These are phyloP conservation scores for Zizania latifolia DNA, from an alignment of 176 grass and related monocot species.

Conservation along the genomic window DNA sequence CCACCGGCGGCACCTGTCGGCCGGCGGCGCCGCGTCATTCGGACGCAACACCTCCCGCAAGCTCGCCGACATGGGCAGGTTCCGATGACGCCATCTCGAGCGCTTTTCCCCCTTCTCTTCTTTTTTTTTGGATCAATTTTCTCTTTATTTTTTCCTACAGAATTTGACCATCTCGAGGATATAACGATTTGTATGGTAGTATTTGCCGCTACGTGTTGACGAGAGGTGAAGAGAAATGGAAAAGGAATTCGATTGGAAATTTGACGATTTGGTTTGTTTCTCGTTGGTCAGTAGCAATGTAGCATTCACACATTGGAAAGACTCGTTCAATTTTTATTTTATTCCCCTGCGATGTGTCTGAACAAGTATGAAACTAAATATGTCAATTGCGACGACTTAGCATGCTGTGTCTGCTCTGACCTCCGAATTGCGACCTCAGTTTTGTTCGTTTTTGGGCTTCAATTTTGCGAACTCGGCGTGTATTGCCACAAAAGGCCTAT, in stretches of 20 bases:
- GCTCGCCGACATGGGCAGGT: slow-evolving; percentile 56
- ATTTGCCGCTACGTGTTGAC: background rate
- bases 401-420: slow-evolving; percentile 2
- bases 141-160: background rate
- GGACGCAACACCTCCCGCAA: slow-evolving; percentile 47
- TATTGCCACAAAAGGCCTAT: too few species aligned
- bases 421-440: slow-evolving; percentile 6
- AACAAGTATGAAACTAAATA: background rate
- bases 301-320: background rate
- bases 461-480: too few species aligned
- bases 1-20: slow-evolving; percentile 47
- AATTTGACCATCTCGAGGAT: slow-evolving; percentile 1
- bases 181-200: slow-evolving; percentile 6
- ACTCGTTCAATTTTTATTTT: background rate
- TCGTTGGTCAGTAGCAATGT: background rate
- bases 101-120: background rate
- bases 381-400: slow-evolving; percentile 14
- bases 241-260: background rate
- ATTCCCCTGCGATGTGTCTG: background rate
- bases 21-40: slow-evolving; percentile 31
- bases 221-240: background rate
- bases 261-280: background rate
- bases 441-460: slow-evolving; percentile 13
- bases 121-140: background rate
- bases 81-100: slow-evolving; percentile 27